Base-by-base conservation (phyloP, 2,329 filamentous ascomycete species). In the Pseudogymnoascus sp. region DNA sequence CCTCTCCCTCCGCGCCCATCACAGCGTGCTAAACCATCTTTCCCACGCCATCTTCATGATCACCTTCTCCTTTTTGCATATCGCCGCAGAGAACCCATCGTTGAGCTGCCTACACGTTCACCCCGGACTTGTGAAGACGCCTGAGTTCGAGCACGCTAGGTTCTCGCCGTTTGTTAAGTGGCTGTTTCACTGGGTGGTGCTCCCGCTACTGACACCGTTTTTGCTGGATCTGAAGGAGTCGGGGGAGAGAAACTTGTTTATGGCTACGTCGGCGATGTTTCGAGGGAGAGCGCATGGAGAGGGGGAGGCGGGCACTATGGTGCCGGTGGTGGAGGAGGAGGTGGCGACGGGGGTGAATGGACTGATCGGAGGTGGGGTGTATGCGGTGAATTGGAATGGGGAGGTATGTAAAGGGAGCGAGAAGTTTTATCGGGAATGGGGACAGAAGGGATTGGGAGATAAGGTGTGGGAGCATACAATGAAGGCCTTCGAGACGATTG, bases 81-180 rank as follows among this genome's bases (percentile, higher is more conserved):
- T 75, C 0, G 72, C 72, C 2, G 61, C 66, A 5, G 61, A 70
- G 46, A 64, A 75, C 50, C 63, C 67, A 2, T 70, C 69, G 25
- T 44, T 76, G 3, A 62, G 64, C 3, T 64, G 73, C 11, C 64
- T 67, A 4, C 73, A 75, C 64, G 69, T 73, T 31, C 74, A 70
- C 53, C 75, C 75, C 0, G 72, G 74, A 0, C 64, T 77, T 0
- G 73, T 76, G 2, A 66, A 73, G 6, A 72, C 70, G 0, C 71
- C 70, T 0, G 68, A 28, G 0, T 75, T 74, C 36, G 66, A 69
- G 23, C 69, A 64, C 23, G 59, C 66, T 0, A 69, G 65, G 1
- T 66, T 71, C 16, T 73, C 73, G 7, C 23, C 61, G 1, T 77
- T 73, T 72, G 71, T 74, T 53, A 70, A 68, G 18, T 25, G 71